Percentiles rank a stretch among this genome's conserved stretches.
Conservation (phyloP, 2,329 filamentous ascomycete species). For the Trichoderma koningii region DNA sequence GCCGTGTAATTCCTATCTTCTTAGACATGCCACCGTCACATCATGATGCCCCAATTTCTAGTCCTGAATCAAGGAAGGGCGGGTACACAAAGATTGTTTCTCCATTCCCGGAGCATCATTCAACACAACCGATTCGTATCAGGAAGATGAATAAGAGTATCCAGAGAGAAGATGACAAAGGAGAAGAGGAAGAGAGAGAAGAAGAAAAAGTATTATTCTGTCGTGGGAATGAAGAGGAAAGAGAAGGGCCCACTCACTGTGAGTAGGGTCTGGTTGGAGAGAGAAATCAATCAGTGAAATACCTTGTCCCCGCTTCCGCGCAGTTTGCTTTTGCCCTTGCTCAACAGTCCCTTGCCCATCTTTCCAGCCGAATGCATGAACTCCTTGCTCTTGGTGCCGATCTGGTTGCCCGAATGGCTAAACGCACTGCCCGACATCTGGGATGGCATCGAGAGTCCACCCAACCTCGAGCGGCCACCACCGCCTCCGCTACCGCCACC, state of each 20-base stretch:
- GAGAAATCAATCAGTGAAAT: conserved; percentile 65
- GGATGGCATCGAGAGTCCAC: conserved; percentile 41
- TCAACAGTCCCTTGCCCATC: conserved; percentile 87
- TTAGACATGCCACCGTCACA: conserved; percentile 39
- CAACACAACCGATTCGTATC: conserved; percentile 19
- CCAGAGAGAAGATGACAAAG: conserved; percentile 27
- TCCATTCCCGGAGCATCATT: conserved; percentile 34
- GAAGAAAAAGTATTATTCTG: conserved; percentile 32
- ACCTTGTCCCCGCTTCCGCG: conserved; percentile 78
- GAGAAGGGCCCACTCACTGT: conserved; percentile 31
- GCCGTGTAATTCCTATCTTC: conserved; percentile 48
- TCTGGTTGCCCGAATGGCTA: conserved; percentile 60
- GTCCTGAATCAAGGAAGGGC: conserved; percentile 36
- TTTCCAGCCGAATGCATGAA: conserved; percentile 83
- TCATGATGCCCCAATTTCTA: conserved; percentile 38
- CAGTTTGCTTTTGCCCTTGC: conserved; percentile 86
- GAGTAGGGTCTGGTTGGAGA: conserved; percentile 32
- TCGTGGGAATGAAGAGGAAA: conserved; percentile 33
- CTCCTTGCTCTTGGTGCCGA: conserved; percentile 85
- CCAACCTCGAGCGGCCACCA: conserved; percentile 41
- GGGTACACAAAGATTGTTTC: conserved; percentile 30
- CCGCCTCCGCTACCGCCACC: conserved; percentile 7
- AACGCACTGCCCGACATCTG: conserved; percentile 50
- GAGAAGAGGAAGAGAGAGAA: conserved; percentile 21
- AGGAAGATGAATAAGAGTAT: conserved; percentile 19